phyloP scores from a whole-genome alignment of 1,284 basidiomycete species.

The Ustilago sp. region DNA sequence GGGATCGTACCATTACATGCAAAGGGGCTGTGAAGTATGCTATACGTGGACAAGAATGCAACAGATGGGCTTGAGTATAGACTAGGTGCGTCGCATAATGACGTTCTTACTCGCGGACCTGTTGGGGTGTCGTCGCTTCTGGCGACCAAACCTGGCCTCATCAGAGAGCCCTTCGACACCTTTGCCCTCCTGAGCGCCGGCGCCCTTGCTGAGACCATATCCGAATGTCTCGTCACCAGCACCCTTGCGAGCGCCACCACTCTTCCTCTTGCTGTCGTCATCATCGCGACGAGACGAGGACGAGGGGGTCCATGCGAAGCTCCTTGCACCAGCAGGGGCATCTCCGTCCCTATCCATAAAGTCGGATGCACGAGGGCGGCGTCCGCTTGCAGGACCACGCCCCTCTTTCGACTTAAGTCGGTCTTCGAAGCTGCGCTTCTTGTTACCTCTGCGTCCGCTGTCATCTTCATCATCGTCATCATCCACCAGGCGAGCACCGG shows the following conservation, averaged over 20 bases:
- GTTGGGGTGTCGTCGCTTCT: conserved; percentile 55
- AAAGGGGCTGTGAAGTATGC: neutral
- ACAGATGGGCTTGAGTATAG: neutral
- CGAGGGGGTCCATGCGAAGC: conserved; percentile 59
- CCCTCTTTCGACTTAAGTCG: conserved; percentile 32
- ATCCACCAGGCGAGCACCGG: conserved; percentile 46
- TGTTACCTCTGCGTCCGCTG: conserved; percentile 32
- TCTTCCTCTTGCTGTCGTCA: conserved; percentile 12
- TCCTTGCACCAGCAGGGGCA: conserved; percentile 22
- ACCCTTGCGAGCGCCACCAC: conserved; percentile 12
- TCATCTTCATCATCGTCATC: conserved; percentile 41
- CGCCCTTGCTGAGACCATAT: conserved; percentile 65
- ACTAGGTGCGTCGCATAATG: conserved; percentile 48
- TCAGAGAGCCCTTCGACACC: conserved; percentile 84
- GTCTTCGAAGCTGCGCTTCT: conserved; percentile 49
- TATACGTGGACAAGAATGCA: neutral
- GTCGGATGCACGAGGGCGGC: conserved; percentile 37
- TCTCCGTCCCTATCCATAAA: conserved; percentile 37
- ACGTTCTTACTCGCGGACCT: conserved; percentile 67
- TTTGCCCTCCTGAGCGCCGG: conserved; percentile 63
- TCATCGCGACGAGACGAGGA: conserved; percentile 12
- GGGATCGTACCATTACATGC: conserved; percentile 30
- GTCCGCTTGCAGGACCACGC: neutral
- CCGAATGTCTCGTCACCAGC: conserved; percentile 73
- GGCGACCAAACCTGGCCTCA: conserved; percentile 73